Percentiles rank a stretch among this genome's conserved stretches.
Evolutionary conservation across 768 basidiomycete genomes (phyloP).

Genomic region (Boletus coccyginus): DNA sequence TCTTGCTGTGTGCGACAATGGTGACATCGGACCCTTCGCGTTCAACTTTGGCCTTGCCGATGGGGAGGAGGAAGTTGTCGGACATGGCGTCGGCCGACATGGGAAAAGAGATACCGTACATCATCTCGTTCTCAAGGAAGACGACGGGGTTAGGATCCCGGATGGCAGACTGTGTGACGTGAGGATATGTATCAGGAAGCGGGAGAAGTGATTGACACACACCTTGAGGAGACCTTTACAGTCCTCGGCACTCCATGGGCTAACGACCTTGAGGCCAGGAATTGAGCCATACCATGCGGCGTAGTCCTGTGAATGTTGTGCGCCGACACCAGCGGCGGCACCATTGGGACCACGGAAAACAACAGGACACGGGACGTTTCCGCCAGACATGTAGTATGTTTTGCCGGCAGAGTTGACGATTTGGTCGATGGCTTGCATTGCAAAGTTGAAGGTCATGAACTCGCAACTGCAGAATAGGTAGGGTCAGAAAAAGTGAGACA

Average conservation of each 20-base stretch:
- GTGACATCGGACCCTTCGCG: conserved; percentile 91
- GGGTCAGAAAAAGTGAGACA: conserved; percentile 7
- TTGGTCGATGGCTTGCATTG: conserved; percentile 99
- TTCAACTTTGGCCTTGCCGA: conserved; percentile 97
- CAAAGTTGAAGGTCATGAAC: conserved; percentile 99
- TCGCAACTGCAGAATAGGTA: conserved; percentile 64
- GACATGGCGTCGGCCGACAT: conserved; percentile 95
- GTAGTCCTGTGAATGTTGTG: conserved; percentile 98
- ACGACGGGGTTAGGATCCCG: conserved; percentile 98
- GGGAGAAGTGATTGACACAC: conserved; percentile 11
- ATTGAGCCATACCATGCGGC: conserved; percentile 92
- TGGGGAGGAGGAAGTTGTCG: conserved; percentile 91
- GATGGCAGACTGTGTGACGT: conserved; percentile 71
- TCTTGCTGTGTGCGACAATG: conserved; percentile 96
- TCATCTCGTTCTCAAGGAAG: conserved; percentile 98
- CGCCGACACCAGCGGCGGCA: conserved; percentile 93
- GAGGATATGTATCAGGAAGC: not conserved
- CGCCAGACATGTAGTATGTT: conserved; percentile 99
- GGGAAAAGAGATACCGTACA: conserved; percentile 97
- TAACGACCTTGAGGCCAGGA: conserved; percentile 96
- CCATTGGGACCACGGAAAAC: conserved; percentile 99
- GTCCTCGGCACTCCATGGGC: conserved; percentile 98
- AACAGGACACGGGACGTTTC: conserved; percentile 96
- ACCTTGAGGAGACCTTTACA: conserved; percentile 98
- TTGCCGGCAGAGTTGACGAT: conserved; percentile 99